phyloP scores from a whole-genome alignment of 768 basidiomycete species.

The Hemileccinum rubropunctum region DNA sequence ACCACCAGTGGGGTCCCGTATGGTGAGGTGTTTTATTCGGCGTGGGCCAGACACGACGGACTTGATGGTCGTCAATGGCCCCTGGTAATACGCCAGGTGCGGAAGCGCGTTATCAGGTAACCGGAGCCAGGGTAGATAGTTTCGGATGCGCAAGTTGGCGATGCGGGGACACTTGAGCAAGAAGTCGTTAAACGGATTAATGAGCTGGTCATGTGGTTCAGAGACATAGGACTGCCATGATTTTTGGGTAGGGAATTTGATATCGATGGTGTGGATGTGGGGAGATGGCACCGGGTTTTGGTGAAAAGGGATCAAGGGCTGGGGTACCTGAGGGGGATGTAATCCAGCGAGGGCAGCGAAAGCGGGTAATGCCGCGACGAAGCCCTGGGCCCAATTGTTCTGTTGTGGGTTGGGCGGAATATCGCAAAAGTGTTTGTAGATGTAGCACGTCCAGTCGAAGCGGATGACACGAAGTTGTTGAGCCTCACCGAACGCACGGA shows the following conservation, averaged over 20 bases:
- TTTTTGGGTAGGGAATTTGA: slow-evolving; percentile 31
- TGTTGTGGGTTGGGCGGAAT: not conserved
- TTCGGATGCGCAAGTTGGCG: slow-evolving; percentile 21
- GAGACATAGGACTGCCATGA: slow-evolving; percentile 28
- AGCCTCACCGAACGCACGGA: slow-evolving; percentile 36
- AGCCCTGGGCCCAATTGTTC: slow-evolving; percentile 15
- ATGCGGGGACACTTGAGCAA: slow-evolving; percentile 23
- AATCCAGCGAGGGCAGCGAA: slow-evolving; percentile 12
- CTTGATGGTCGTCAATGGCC: slow-evolving; percentile 27
- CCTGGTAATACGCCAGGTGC: slow-evolving; percentile 19
- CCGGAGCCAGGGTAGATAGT: slow-evolving; percentile 27
- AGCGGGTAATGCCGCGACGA: slow-evolving; percentile 8
- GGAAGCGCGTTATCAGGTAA: slow-evolving; percentile 20
- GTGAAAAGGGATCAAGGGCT: slow-evolving; percentile 6
- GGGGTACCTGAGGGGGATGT: not conserved
- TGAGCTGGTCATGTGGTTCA: slow-evolving; percentile 27
- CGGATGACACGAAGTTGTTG: slow-evolving; percentile 38
- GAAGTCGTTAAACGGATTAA: slow-evolving; percentile 26
- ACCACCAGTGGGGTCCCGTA: slow-evolving; percentile 23
- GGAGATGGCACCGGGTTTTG: slow-evolving; percentile 17
- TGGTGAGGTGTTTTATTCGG: slow-evolving; percentile 19
- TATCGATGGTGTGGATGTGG: slow-evolving; percentile 29
- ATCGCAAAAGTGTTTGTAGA: slow-evolving; percentile 31
- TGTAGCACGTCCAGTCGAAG: slow-evolving; percentile 42
- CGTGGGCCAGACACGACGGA: slow-evolving; percentile 21